Evolutionary conservation across 2,329 filamentous ascomycete genomes (phyloP), one percentile per base, ranked within the genome.

Genomic region (Bipolaris bicolor): DNA sequence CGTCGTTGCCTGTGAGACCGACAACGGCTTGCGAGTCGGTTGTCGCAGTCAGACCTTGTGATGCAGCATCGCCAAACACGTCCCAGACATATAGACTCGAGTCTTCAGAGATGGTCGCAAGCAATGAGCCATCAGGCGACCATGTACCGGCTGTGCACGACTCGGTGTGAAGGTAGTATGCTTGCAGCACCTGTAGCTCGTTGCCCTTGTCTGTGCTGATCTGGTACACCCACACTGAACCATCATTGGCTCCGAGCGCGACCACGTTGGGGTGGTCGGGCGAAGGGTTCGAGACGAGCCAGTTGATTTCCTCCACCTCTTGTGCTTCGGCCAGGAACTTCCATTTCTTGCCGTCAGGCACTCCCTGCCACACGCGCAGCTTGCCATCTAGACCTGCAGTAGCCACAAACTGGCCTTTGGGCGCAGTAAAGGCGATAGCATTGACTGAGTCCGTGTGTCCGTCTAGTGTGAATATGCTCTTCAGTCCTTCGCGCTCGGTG

Each of bases 251-350:
- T 55, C 95, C 95, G 7, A 99, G 80, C 0, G 95, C 95, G 61
- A 99, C 74, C 7, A 91, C 88, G 78, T 97, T 96, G 59, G 89
- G 86, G 73, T 91, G 86, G 5, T 82, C 79, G 11, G 87, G 77
- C 60, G 88, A 82, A 1, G 93, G 92, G 73, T 91, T 96, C 0
- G 92, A 79, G 1, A 82, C 78, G 33, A 98, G 78, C 93, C 94
- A 99, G 81, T 95, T 96, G 71, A 99, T 89, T 78, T 98, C 94
- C 67, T 96, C 90, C 9, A 97, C 94, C 76, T 99, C 95, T 70
- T 92, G 90, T 3, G 88, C 86, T 71, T 95, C 90, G 53, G 85
- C 90, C 7, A 96, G 77, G 69, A 90, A 90, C 43, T 83, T 81
- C 85, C 86, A 89, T 49, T 82, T 78, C 45, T 81, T 74, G 59